phyloP scores from a whole-genome alignment of 2,329 filamentous ascomycete genomes.

The Phaeosphaeriaceae sp. region DNA sequence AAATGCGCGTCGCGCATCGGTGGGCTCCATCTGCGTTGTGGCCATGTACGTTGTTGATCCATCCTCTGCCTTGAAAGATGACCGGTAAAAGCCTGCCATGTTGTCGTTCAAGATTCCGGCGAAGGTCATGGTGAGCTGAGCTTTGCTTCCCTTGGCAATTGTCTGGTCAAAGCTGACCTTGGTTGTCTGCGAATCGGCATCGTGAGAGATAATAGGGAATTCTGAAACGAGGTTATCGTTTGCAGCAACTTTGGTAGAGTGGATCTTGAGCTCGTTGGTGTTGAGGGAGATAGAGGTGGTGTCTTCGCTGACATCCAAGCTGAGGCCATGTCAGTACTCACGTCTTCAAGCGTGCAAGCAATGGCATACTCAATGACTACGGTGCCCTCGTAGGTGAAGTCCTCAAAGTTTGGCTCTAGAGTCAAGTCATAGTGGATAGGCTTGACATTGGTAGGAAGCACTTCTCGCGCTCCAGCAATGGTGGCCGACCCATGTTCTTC shows the following conservation, averaged over 20 bases:
- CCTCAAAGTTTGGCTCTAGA: conserved; percentile 87
- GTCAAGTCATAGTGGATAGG: conserved; percentile 92
- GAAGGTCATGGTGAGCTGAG: conserved; percentile 78
- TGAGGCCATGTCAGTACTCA: conserved; percentile 40
- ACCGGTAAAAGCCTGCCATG: conserved; percentile 97
- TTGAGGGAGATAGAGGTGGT: conserved; percentile 87
- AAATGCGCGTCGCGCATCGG: conserved; percentile 89
- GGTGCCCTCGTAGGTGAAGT: conserved; percentile 83
- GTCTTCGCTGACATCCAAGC: conserved; percentile 82
- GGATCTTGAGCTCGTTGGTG: conserved; percentile 83
- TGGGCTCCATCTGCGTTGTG: conserved; percentile 95
- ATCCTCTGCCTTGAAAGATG: conserved; percentile 84
- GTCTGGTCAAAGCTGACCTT: conserved; percentile 79
- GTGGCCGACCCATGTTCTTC: conserved; percentile 64
- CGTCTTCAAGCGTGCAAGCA: background rate
- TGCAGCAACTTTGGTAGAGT: conserved; percentile 71
- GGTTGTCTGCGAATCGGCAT: conserved; percentile 81
- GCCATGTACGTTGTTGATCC: conserved; percentile 83
- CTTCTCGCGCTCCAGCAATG: conserved; percentile 73
- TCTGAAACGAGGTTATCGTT: conserved; percentile 64
- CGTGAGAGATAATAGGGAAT: conserved; percentile 72
- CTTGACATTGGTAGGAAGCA: conserved; percentile 89
- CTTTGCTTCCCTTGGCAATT: conserved; percentile 76
- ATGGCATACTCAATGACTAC: conserved; percentile 75
- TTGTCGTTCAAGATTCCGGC: conserved; percentile 85